A percentile compares a stretch with the other conserved stretches of the same genome.
phyloP scores from a whole-genome alignment of 2,329 filamentous ascomycete genomes.

The Pseudocercospora fuligena region DNA sequence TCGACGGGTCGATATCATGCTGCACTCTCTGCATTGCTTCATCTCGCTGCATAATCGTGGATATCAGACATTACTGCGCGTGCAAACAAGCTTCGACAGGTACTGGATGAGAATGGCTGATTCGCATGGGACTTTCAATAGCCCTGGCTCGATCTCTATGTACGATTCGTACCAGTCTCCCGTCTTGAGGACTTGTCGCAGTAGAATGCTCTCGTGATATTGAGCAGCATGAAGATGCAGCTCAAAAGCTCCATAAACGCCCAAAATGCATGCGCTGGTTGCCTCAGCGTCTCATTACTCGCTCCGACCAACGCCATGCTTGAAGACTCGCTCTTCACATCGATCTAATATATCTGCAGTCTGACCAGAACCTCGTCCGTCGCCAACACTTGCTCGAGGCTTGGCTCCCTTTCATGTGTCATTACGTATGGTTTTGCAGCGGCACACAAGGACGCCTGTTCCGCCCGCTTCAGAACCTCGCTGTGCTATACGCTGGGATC shows the following conservation, averaged over 20 bases:
- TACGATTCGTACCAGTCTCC: background rate
- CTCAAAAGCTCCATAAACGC: background rate
- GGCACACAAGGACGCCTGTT: background rate
- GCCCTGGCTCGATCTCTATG: background rate
- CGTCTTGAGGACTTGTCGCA: background rate
- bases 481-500: constrained; percentile 66
- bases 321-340: background rate
- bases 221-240: background rate
- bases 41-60: background rate
- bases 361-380: background rate
- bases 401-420: background rate
- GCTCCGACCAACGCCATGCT: constrained; percentile 3
- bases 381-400: background rate
- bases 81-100: background rate
- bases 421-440: background rate
- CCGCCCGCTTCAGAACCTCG: background rate
- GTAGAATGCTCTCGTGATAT: background rate
- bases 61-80: background rate
- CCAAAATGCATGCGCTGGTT: background rate
- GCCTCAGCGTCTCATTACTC: background rate
- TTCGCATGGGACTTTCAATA: background rate
- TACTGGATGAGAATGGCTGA: background rate
- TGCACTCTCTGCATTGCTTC: background rate
- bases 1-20: background rate
- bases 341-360: background rate